Base-by-base conservation (phyloP, 768 basidiomycete species). In the Mycena capillaripes region DNA sequence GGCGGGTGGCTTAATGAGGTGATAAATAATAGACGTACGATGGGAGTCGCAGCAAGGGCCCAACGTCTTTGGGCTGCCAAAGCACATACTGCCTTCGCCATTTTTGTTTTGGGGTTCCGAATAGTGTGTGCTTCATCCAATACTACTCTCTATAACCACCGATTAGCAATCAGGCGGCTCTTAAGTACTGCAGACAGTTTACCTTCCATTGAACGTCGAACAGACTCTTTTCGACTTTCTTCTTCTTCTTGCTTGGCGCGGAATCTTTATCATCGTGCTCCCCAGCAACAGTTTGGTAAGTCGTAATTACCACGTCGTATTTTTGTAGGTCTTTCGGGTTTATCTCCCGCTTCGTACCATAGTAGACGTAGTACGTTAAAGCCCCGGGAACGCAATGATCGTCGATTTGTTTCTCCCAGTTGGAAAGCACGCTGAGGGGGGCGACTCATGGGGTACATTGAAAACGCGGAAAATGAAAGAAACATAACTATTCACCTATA, bases 41-140 rank as follows among this genome's bases (percentile, higher is more conserved):
- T 97, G 0, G 97, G 97, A 10, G 97, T 98, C 32, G 96, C 95
- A 30, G 90, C 91, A 62, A 95, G 82, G 5, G 90, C 88, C 95
- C 95, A 96, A 55, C 95, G 91, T 70, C 92, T 89, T 75, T 96
- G 88, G 0, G 92, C 93, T 21, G 82, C 81, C 27, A 96, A 83
- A 21, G 80, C 89, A 68, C 86, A 90, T 2, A 91, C 90, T 0
- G 93, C 92, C 75, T 87, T 85, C 11, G 94, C 87, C 89, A 94
- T 95, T 84, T 96, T 95, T 0, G 96, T 95, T 80, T 88, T 93
- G 3, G 94, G 89, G 79, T 97, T 98, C 61, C 95, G 90, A 72
- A 98, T 92, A 29, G 79, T 91, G 78, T 98, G 97, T 0, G 95
- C 97, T 82, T 98, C 97, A 74, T 98, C 97, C 6, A 97, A 84